Base-by-base conservation (phyloP, 2,329 filamentous ascomycete species). In the Phyllosticta citrichinensis region DNA sequence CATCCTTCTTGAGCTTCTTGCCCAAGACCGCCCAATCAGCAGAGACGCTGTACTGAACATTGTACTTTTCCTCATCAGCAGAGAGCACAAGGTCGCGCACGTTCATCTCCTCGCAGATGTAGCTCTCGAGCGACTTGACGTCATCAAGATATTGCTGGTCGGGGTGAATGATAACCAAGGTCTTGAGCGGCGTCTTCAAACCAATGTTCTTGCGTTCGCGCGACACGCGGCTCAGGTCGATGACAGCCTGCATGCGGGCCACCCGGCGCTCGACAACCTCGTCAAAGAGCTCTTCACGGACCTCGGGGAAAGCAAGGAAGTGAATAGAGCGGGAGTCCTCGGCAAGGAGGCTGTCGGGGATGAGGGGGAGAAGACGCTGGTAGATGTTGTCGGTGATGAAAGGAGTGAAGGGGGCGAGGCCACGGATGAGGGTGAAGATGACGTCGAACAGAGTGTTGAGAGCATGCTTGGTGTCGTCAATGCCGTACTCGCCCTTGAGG, bases 381-480 rank as follows among this genome's bases (percentile, higher is more conserved):
- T 97, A 99, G 73, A 99, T 96, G 72, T 87, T 94, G 68, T 99
- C 94, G 63, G 91, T 92, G 68, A 97, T 82, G 79, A 97, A 99
- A 8, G 94, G 94, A 0, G 89, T 96, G 75, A 99, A 97, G 2
- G 94, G 94, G 17, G 94, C 93, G 56, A 99, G 82, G 47, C 89
- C 91, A 64, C 91, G 85, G 70, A 89, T 88, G 47, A 97, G 81
- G 3, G 91, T 97, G 76, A 87, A 97, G 22, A 97, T 80, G 60
- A 97, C 89, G 75, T 97, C 91, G 68, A 96, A 97, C 8, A 97
- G 83, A 1, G 94, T 93, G 76, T 97, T 96, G 60, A 99, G 80
- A 0, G 93, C 94, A 69, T 96, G 90, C 57, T 87, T 79, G 11
- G 94, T 97, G 71, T 97, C 94, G 14, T 92, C 83, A 24, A 90